Evolutionary conservation across 228 moss, liverwort and hornwort species (phyloP), one percentile per base, ranked within the genome.

Genomic region (Sphagnum fallax): DNA sequence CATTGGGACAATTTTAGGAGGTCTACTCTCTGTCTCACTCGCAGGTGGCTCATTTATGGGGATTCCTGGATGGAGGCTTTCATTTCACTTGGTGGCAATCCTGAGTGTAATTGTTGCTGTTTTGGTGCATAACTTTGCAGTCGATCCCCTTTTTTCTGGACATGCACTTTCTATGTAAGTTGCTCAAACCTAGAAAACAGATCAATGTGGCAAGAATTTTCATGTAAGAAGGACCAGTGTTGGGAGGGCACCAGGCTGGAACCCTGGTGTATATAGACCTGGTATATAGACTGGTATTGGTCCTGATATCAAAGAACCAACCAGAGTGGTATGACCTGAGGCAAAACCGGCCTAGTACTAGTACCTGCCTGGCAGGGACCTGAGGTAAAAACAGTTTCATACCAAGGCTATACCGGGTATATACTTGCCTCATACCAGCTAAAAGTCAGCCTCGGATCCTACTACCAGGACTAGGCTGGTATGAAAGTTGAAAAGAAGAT

Each of bases 11-110:
- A 81, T 98, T 49, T 49, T 94, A 6, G 98, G 98, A 52, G 94
- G 92, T 4, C 77, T 92, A 49, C 8, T 88, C 67, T 90, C 94
- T 32, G 77, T 98, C 51, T 61, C 87, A 5, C 47, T 98, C 69
- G 94, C 98, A 8, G 86, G 80, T 57, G 80, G 71, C 52, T 82
- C 82, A 48, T 75, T 79, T 13, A 55, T 89, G 50, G 92, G 94
- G 10, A 65, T 87, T 48, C 75, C 88, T 5, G 98, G 98, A 68
- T 94, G 98, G 98, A 86, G 98, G 58, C 57, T 94, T 72, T 87
- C 94, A 16, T 98, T 98, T 63, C 92, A 94, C 57, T 47, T 88
- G 53, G 87, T 94, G 63, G 92, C 87, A 9, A 0, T 69, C 14
- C 62, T 98, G 60, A 94, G 94, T 77, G 18, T 89, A 6, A 5